Conservation (phyloP, 306 rosid genomes). For the Pyrus communis region DNA sequence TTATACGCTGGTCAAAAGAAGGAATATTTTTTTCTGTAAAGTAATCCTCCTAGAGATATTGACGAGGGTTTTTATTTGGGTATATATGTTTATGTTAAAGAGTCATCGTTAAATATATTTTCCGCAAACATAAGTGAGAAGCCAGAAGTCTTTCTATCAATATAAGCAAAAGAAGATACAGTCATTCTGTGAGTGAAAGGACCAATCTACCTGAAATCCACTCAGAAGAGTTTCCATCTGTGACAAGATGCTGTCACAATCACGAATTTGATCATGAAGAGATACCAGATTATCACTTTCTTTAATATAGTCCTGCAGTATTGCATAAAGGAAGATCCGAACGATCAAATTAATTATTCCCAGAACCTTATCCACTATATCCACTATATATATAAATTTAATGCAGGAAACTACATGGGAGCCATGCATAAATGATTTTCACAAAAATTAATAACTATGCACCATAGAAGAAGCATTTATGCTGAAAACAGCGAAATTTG, state of each 20-base stretch:
- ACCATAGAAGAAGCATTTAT: background rate
- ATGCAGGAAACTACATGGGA: background rate
- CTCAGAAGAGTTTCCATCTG: conserved; percentile 95
- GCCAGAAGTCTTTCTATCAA: background rate
- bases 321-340: conserved; percentile 9
- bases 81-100: background rate
- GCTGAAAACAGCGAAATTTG: background rate
- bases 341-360: background rate
- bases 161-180: background rate
- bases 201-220: conserved; percentile 80
- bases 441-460: background rate
- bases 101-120: background rate
- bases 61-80: background rate
- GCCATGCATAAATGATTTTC: background rate
- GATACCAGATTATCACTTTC: conserved; percentile 97
- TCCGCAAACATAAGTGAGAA: background rate
- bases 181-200: conserved; percentile 5
- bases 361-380: background rate
- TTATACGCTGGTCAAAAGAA: no score
- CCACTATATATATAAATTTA: background rate
- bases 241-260: conserved; percentile 89
- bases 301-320: conserved; percentile 74
- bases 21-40: no score
- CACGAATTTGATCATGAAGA: conserved; percentile 94
- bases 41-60: no score